These are phyloP conservation scores for Trichoderma polysporum DNA, from an alignment of 2,329 filamentous ascomycete species.

Conservation along the genomic window DNA sequence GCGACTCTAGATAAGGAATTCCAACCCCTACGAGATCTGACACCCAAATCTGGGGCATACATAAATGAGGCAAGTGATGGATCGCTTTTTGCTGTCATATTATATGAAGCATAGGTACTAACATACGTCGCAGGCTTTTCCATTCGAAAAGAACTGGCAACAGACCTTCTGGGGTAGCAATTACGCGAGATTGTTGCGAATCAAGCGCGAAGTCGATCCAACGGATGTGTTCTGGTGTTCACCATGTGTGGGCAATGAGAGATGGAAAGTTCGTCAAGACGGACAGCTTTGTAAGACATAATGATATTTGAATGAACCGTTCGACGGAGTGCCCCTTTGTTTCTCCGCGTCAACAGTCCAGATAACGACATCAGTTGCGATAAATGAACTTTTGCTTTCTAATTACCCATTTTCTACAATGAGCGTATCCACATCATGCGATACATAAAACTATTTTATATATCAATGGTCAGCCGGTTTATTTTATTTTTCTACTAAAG, in stretches of 20 bases:
- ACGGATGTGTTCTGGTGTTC: conserved; percentile 49
- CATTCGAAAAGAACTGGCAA: conserved; percentile 40
- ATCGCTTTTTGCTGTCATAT: not conserved
- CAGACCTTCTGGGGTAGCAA: conserved; percentile 46
- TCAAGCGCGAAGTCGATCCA: conserved; percentile 50
- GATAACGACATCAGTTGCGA: not conserved
- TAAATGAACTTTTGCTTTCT: too few relatives aligned
- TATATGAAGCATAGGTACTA: not conserved
- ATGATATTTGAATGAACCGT: not conserved
- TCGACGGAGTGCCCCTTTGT: not conserved
- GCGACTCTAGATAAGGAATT: conserved; percentile 29
- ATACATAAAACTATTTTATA: too few relatives aligned
- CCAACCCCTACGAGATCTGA: conserved; percentile 41
- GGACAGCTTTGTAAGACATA: conserved; percentile 30
- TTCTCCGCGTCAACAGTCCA: not conserved
- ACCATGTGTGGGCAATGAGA: conserved; percentile 48
- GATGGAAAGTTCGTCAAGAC: conserved; percentile 33
- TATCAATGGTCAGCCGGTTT: too few relatives aligned
- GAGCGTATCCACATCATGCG: too few relatives aligned
- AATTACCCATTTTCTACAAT: too few relatives aligned
- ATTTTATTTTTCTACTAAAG: too few relatives aligned
- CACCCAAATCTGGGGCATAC: conserved; percentile 44
- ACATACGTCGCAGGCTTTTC: conserved; percentile 32
- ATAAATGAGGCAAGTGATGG: conserved; percentile 43
- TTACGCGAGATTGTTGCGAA: conserved; percentile 43